Base-by-base conservation (phyloP, 768 basidiomycete genomes). In the Mrakia hoshinonis region DNA sequence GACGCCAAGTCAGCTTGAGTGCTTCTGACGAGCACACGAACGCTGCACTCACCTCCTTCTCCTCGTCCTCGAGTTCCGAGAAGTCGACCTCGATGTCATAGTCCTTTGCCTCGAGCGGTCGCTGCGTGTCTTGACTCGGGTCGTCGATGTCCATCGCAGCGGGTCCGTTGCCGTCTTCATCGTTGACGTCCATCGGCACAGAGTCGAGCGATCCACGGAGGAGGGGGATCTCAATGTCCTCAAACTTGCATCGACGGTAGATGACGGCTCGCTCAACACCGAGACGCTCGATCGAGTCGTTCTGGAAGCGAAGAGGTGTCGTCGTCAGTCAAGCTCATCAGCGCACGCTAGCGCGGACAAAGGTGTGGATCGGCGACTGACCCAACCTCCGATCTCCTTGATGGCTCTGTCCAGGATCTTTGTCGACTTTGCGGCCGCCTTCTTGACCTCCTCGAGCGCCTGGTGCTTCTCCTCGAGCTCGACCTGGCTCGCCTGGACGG, bases 31-130 rank as follows among this genome's bases (percentile, higher is more conserved):
- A 26, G 11, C 49, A 26, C 9, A 29, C 15, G n/a, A n/a, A 39
- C 47, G 29, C 26, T 3, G 13, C 1, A 76, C 84, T 68, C 70
- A 88, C 87, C 77, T 85, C 85, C 24, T 85, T 84, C 58, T 91
- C 90, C 9, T 89, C 89, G 4, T 91, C 88, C 39, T 86, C 85
- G 18, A 96, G 80, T 7, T 81, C 81, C 9, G 84, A 83, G 76
- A 95, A 98, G 78, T 96, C 86, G 48, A 96, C 88, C 75, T 92
- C 90, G 64, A 99, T 87, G 9, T 92, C 95, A 75, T 88, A 95
- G 76, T 93, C 89, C 12, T 86, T 84, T 2, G 89, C 87, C 68
- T 83, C 81, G 73, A 85, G 89, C 0, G 87, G 85, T 60, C 83
- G 84, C 76, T 92, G 91, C 4, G 87, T 87, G 6, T 84, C 89